These are phyloP conservation scores for Neobulgaria alba DNA, from an alignment of 2,329 filamentous ascomycete species.

Conservation along the genomic window DNA sequence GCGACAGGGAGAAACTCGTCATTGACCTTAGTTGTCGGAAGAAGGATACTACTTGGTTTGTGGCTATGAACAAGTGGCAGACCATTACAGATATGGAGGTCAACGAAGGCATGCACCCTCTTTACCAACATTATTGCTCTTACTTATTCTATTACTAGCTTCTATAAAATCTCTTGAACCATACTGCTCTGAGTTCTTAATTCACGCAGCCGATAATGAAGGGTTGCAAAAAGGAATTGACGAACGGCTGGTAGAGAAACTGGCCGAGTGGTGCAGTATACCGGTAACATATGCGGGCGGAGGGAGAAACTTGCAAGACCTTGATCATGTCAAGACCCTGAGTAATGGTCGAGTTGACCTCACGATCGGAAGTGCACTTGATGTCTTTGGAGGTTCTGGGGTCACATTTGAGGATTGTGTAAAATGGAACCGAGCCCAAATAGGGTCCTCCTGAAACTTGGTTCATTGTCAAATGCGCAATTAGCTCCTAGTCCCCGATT, in stretches of 20 bases:
- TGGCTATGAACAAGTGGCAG: slow-evolving; percentile 99
- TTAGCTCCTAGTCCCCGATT: too few species aligned
- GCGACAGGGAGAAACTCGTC: slow-evolving; percentile 73
- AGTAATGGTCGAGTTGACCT: slow-evolving; percentile 80
- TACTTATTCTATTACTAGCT: slow-evolving; percentile 36
- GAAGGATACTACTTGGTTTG: slow-evolving; percentile 70
- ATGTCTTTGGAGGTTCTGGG: slow-evolving; percentile 85
- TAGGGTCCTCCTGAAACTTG: too few species aligned
- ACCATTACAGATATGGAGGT: slow-evolving; percentile 95
- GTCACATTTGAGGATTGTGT: slow-evolving; percentile 87
- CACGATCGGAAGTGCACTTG: slow-evolving; percentile 91
- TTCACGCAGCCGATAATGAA: slow-evolving; percentile 95
- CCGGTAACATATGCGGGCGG: slow-evolving; percentile 96
- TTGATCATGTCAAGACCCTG: slow-evolving; percentile 71
- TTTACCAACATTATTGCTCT: neutral
- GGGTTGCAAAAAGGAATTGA: slow-evolving; percentile 89
- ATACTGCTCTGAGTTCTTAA: slow-evolving; percentile 92
- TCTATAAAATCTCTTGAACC: slow-evolving; percentile 75
- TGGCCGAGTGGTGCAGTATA: slow-evolving; percentile 81
- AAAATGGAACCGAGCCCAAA: slow-evolving; percentile 63
- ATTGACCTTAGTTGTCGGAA: slow-evolving; percentile 90
- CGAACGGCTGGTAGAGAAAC: slow-evolving; percentile 64
- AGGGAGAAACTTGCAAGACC: slow-evolving; percentile 71
- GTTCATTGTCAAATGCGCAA: too few species aligned
- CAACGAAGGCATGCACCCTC: slow-evolving; percentile 55